These are phyloP conservation scores for Trichoderma asperelloides DNA, from an alignment of 495 filamentous ascomycete genomes.

Conservation along the genomic window DNA sequence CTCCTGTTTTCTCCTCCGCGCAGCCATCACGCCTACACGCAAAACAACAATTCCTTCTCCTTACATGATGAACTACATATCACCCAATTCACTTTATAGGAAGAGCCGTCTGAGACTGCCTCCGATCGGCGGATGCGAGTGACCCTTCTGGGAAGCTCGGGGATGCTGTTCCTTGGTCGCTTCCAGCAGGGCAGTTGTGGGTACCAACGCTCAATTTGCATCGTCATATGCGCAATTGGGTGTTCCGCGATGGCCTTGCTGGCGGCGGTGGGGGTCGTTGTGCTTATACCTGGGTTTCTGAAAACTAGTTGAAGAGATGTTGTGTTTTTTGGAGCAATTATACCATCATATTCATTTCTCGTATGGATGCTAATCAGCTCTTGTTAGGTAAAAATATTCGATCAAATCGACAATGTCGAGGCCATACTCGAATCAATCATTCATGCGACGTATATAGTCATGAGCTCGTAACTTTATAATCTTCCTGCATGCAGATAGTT, in stretches of 20 bases:
- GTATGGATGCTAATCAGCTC: background rate
- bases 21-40: background rate
- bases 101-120: constrained; percentile 14
- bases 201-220: background rate
- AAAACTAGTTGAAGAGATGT: background rate
- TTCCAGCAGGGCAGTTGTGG: background rate
- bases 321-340: background rate
- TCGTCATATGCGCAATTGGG: constrained; percentile 11
- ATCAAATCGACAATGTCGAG: background rate
- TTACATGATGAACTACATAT: constrained; percentile 9
- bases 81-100: constrained; percentile 9
- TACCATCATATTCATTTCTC: background rate
- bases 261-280: constrained; percentile 10
- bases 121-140: background rate
- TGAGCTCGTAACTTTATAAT: background rate
- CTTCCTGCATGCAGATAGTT: background rate
- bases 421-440: background rate
- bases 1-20: background rate
- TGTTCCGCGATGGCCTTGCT: background rate
- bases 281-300: constrained; percentile 14
- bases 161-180: background rate
- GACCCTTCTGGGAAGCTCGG: background rate
- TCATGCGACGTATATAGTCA: background rate
- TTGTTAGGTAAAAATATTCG: background rate
- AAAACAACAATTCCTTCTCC: background rate